Percentiles rank a stretch among this genome's conserved stretches.
phyloP scores from a whole-genome alignment of 306 rosid genomes.

The Alnus glutinosa region DNA sequence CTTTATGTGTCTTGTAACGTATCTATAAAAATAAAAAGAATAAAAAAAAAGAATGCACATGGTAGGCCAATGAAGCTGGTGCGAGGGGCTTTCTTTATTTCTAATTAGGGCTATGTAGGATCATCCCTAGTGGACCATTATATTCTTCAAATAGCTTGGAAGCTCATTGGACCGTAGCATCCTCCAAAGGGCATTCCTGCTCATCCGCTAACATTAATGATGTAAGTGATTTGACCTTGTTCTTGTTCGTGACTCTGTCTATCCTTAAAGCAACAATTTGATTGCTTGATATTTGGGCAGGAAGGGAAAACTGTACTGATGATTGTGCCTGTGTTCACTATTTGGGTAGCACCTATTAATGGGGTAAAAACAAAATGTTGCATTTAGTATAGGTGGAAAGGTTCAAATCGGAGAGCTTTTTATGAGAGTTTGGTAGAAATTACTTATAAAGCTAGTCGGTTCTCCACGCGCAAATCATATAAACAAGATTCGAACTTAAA shows the following conservation, averaged over 20 bases:
- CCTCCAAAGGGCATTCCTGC: not conserved
- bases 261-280: not conserved
- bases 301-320: not conserved
- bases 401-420: not conserved
- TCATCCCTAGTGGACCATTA: not conserved
- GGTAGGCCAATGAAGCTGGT: slow-evolving; percentile 15
- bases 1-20: too few species aligned
- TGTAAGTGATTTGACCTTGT: not conserved
- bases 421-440: not conserved
- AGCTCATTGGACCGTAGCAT: not conserved
- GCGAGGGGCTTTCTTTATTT: not conserved
- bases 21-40: too few species aligned
- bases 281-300: not conserved
- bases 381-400: not conserved
- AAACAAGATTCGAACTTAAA: too few species aligned
- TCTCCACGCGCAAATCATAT: too few species aligned
- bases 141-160: not conserved
- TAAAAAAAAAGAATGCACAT: not conserved
- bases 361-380: not conserved
- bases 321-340: not conserved
- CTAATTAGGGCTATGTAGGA: not conserved
- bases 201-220: not conserved
- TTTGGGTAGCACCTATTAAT: not conserved
- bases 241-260: not conserved
- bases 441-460: not conserved